These are phyloP conservation scores for Trametes punicea DNA, from an alignment of 768 basidiomycete genomes.

Conservation along the genomic window DNA sequence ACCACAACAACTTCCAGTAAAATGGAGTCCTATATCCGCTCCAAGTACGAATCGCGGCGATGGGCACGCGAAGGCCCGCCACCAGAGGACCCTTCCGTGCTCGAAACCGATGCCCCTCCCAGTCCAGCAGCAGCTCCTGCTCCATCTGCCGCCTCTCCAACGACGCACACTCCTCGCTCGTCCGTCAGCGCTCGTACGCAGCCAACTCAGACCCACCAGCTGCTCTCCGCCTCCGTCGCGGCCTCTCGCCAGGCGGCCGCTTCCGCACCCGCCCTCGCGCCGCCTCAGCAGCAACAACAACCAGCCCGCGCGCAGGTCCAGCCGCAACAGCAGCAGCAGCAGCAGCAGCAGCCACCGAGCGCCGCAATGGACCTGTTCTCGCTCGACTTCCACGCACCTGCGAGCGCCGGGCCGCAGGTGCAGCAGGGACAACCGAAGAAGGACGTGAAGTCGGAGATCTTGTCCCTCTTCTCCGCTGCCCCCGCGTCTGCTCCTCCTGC, in stretches of 20 bases:
- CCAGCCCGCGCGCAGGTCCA: constrained; percentile 22
- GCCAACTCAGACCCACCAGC: constrained; percentile 53
- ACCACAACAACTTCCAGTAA: constrained; percentile 52
- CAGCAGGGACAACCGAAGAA: constrained; percentile 44
- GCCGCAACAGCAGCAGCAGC: constrained; percentile 25
- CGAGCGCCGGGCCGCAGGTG: constrained; percentile 30
- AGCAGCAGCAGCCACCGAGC: constrained; percentile 24
- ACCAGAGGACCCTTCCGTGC: constrained; percentile 74
- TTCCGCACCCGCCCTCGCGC: neutral
- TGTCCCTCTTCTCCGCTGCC: constrained; percentile 69
- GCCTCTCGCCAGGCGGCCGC: constrained; percentile 9
- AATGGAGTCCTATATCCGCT: constrained; percentile 96
- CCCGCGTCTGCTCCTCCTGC: constrained; percentile 26
- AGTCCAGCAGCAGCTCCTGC: constrained; percentile 24
- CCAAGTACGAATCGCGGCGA: constrained; percentile 89
- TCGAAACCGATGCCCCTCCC: constrained; percentile 48
- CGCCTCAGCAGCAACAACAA: constrained; percentile 14
- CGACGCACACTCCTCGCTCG: constrained; percentile 25
- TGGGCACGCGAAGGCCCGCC: constrained; percentile 93
- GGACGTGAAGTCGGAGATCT: constrained; percentile 80
- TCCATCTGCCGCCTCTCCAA: neutral
- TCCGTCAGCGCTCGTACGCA: constrained; percentile 28
- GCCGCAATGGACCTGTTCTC: constrained; percentile 71
- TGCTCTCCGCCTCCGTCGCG: constrained; percentile 42
- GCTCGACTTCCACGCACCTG: constrained; percentile 78